Percentiles rank a stretch among this genome's conserved stretches.
Evolutionary conservation across 2,329 filamentous ascomycete species (phyloP).

Genomic region (Claviceps quebecensis): DNA sequence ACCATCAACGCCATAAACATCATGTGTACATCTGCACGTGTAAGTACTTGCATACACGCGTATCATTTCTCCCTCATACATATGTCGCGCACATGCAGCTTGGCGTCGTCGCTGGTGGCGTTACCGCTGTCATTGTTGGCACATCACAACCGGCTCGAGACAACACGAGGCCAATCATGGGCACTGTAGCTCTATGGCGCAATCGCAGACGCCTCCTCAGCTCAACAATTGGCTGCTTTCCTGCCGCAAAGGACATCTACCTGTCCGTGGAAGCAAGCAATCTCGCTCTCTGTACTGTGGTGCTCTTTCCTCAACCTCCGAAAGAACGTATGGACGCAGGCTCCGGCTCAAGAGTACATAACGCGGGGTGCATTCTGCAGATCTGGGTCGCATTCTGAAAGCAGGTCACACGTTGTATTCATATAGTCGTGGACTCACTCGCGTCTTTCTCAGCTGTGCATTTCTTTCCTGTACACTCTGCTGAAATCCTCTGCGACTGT

Average conservation of each 20-base stretch:
- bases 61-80: no score
- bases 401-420: neutral
- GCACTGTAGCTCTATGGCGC: slow-evolving; percentile 2
- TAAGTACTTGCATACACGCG: no score
- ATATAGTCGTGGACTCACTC: neutral
- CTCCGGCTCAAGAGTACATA: neutral
- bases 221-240: neutral
- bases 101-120: slow-evolving; percentile 1
- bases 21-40: no score
- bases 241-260: neutral
- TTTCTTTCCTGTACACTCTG: neutral
- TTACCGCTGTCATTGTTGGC: neutral
- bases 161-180: slow-evolving; percentile 4
- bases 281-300: neutral
- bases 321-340: neutral
- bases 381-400: neutral
- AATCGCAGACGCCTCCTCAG: slow-evolving; percentile 1
- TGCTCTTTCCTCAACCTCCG: neutral
- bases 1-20: no score
- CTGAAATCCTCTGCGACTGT: neutral
- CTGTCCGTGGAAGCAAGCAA: neutral
- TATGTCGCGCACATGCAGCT: neutral
- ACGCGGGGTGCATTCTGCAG: neutral
- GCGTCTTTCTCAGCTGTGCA: neutral
- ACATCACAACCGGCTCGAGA: neutral